Evolutionary conservation across 148 eudicot species (phyloP), one percentile per base, ranked within the genome.

Genomic region (Chenopodium album): DNA sequence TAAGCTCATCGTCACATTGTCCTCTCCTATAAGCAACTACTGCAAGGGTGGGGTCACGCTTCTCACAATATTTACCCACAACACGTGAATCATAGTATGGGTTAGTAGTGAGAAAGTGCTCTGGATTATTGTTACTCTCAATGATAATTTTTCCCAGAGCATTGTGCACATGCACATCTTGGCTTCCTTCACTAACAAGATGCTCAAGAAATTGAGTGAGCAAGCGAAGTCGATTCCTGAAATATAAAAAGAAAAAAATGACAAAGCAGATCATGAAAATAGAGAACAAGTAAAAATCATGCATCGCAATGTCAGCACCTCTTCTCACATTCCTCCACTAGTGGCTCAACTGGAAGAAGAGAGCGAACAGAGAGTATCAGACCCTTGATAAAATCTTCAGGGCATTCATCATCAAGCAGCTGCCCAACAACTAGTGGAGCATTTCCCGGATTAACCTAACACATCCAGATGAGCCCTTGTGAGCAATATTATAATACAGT

Each of bases 321-420:
- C 88, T 96, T 96, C 82, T 96, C 99, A 83, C 99, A 96, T 80
- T 94, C 98, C 50, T 91, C 99, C 78, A 94, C 99, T 66, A 96
- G 89, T 50, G 99, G 99, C 77, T 94, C 99, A 83, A 96, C 99
- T 4, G 99, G 99, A 85, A 96, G 99, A 78, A 96, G 89, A 75
- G 99, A 96, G 50, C 99, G 97, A 62, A 96, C 99, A 63, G 99
- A 96, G 37, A 96, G 90, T 83, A 96, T 96, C 78, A 96, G 84
- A 54, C 99, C 99, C 89, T 96, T 96, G 74, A 96, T 96, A 81
- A 96, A 96, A 92, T 96, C 99, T 88, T 96, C 99, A 79, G 99
- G 98, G 52, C 99, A 96, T 86, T 96, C 99, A 82, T 96, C 99
- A 88, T 96, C 99, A 70, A 96, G 89, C 48, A 96, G 93, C 82